Base-by-base conservation (phyloP, 2,329 filamentous ascomycete species). In the Penicillium brevicompactum region DNA sequence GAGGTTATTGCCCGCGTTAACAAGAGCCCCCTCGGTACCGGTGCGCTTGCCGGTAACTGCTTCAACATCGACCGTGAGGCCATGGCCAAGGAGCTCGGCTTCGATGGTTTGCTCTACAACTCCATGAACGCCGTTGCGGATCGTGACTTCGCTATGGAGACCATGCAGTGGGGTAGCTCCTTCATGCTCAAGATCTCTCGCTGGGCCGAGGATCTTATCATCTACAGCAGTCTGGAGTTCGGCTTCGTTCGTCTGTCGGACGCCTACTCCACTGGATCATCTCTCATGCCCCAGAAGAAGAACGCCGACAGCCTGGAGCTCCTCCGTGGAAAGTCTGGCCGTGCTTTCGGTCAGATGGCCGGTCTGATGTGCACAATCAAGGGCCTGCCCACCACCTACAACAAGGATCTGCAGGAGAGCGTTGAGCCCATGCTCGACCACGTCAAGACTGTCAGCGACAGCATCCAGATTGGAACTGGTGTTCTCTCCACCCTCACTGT, bases 351-450 rank as follows among this genome's bases (percentile, higher is more conserved):
- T 24, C 87, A 91, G 61, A 89, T 93, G 85, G 84, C 88, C 5
- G 90, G 90, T 37, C 76, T 94, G 61, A 91, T 91, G 83, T 87
- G 87, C 77, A 90, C 86, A 37, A 74, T 87, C 73, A 88, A 89
- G 74, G 88, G 88, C 53, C 83, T 94, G 27, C 89, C 90, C 2
- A 89, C 84, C 42, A 91, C 89, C 3, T 95, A 95, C 80, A 93
- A 95, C 80, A 96, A 95, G 76, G 91, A 96, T 73, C 76, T 95
- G n/a, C 91, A 96, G 75, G 91, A 96, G 76, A 88, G 85, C 55
- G 87, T 90, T 58, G 89, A 95, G 80, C 88, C 89, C n/a, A 85
- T 96, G 76, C 84, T 96, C 46, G 90, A 95, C 73, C 85, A 87
- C 71, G 84, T 92, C 74, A 90, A 92, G 82, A 93, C 90, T 5